A percentile compares a stretch with the other conserved stretches of the same genome.
Conservation (phyloP, 352 stramenopile genomes). For the Globisporangium mamillatum region DNA sequence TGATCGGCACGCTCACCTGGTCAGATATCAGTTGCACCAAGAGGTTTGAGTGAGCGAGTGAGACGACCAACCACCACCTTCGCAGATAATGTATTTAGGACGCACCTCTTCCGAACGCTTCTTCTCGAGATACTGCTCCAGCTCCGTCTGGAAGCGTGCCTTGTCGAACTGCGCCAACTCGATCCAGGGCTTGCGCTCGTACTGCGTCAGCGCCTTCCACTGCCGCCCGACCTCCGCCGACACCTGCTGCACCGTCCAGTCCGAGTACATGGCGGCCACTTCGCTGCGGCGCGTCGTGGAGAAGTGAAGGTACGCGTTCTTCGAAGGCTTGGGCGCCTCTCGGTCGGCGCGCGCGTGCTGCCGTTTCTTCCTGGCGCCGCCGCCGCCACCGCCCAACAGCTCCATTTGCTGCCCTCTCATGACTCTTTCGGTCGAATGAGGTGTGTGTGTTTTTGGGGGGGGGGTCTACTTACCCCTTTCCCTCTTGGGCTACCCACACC, state of each 20-base stretch:
- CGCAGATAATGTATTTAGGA: not conserved
- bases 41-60: not conserved
- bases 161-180: constrained; percentile 64
- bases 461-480: not conserved
- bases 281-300: constrained; percentile 31
- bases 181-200: constrained; percentile 44
- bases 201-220: constrained; percentile 44
- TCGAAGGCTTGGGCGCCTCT: constrained; percentile 21
- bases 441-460: not conserved
- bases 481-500: not conserved
- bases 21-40: not conserved
- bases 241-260: constrained; percentile 48
- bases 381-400: not conserved
- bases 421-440: not conserved
- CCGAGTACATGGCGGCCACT: constrained; percentile 26
- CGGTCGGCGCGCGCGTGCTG: constrained; percentile 8
- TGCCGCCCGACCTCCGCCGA: constrained; percentile 45
- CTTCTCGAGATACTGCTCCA: constrained; percentile 25
- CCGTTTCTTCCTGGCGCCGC: not conserved
- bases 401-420: constrained; percentile 8
- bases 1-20: constrained; percentile 17
- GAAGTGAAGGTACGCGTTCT: constrained; percentile 59
- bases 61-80: not conserved
- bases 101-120: constrained; percentile 9
- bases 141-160: constrained; percentile 40